Percentiles rank a stretch among this genome's conserved stretches.
phyloP scores from a whole-genome alignment of 2,329 filamentous ascomycete genomes.

The Penicillium olsonii region DNA sequence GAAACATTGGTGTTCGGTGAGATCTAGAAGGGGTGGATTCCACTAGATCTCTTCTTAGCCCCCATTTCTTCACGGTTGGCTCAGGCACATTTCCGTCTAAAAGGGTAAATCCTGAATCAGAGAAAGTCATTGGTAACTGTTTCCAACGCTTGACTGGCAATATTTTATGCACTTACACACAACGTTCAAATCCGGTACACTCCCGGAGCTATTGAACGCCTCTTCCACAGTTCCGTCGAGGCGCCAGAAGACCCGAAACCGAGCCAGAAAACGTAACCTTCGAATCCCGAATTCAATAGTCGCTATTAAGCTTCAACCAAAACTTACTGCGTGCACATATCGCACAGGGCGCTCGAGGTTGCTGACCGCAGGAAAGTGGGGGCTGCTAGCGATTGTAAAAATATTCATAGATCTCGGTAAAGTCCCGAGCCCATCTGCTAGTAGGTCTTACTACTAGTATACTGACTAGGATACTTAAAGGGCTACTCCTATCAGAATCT shows the following conservation, averaged over 20 bases:
- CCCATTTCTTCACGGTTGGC: background rate
- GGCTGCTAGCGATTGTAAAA: too few species aligned
- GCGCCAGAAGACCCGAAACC: background rate
- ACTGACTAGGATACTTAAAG: too few species aligned
- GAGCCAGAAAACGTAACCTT: background rate
- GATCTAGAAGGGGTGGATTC: background rate
- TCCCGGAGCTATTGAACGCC: background rate
- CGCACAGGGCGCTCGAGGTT: too few species aligned
- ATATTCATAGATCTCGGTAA: too few species aligned
- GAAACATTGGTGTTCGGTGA: background rate
- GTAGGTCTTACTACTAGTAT: too few species aligned
- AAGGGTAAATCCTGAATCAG: background rate
- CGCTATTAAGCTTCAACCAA: background rate
- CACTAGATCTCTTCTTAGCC: background rate
- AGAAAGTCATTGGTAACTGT: background rate
- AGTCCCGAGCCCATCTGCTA: too few species aligned
- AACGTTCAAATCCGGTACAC: background rate
- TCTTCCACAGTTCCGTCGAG: background rate
- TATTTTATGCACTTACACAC: background rate
- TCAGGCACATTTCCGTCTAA: background rate
- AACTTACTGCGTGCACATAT: too few species aligned
- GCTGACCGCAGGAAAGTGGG: too few species aligned
- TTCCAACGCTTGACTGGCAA: background rate
- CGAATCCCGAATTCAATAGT: background rate
- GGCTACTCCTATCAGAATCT: too few species aligned